Evolutionary conservation across 202 grass and related monocot species (phyloP), one percentile per base, ranked within the genome.

Genomic region (Saccharum hybrid): DNA sequence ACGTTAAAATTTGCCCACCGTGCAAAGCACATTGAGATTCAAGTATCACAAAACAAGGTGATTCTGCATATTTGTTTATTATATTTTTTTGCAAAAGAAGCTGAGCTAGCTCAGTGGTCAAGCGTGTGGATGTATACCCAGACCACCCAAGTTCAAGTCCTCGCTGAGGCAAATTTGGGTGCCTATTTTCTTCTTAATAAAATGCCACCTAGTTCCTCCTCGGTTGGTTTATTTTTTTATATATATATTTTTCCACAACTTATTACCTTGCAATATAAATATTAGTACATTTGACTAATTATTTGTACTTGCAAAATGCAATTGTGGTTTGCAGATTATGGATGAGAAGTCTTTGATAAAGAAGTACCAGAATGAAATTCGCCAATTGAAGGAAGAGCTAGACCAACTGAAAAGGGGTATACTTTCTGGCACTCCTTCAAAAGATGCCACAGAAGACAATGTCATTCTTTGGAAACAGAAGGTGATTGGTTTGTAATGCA

Each of bases 331-430:
- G 39, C 74, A 96, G 90, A 97, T 97, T 88, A 79, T 91, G 30
- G 87, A 93, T 89, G 94, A 93, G 66, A 97, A 91, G 63, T 97
- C 94, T 77, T 85, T 97, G 84, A 97, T 97, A 65, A 97, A 97
- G 72, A 93, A 93, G 48, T 93, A 97, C 75, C 94, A 97, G 84
- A 90, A 86, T 93, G 94, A 97, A 90, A 97, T 97, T 72, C 45
- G 72, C 60, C 84, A 79, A 73, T 78, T 97, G 56, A 97, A 97
- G 76, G 86, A 97, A 45, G 94, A 97, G 81, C 74, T 97, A 67
- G 91, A 93, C 76, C 87, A 88, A 42, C 66, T 97, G 77, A 97
- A 93, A 76, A 97, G 80, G 73, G 89, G 91, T 78, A 90, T 93
- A 87, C 80, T 90, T 84, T 88, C 75, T 71, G 76, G 85, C 42